Evolutionary conservation across 2,329 filamentous ascomycete species (phyloP), one percentile per base, ranked within the genome.

Genomic region (Trichoderma aggressivum): DNA sequence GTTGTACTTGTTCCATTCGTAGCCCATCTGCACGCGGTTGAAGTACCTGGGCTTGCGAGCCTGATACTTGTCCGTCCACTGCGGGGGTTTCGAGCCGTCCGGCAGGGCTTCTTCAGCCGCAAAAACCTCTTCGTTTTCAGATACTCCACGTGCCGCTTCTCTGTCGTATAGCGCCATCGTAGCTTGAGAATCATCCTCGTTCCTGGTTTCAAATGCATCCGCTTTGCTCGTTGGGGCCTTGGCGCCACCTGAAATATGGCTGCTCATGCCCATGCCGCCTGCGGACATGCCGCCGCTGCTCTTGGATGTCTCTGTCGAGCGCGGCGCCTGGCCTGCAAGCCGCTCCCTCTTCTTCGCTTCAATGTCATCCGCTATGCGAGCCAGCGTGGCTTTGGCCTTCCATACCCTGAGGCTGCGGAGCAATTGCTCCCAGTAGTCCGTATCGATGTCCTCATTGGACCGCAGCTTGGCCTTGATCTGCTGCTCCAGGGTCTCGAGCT

Each of bases 1-100:
- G 79, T 99, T 99, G 87, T 99, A 99, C 82, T 99, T 99, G 86
- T 99, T 99, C 96, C 96, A 99, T 81, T 99, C 96, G 81, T 98
- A 99, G 67, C 96, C 96, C 93, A 98, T 98, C 81, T 97, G 94
- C 60, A 98, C 94, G 53, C 96, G 91, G 79, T 98, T 98, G 87
- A 99, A 99, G 83, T 98, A 98, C 72, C 92, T 90, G 14, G 96
- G 96, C 82, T 98, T 99, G 74, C 96, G 89, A 8, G 95, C 94
- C 50, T 92, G 89, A 81, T 97, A 92, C 81, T 95, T 94, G 78
- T 90, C 89, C 7, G 91, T 90, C 94, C 94, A 97, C 74, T 90
- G 88, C 39, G 56, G 66, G 5, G 93, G 91, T 74, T 89, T 89
- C 3, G 87, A 84, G n/a, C 74, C 72, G 18, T 74, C 74, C 36